These are phyloP conservation scores for Dactylellina drechsleri DNA, from an alignment of 2,329 filamentous ascomycete genomes.

Conservation along the genomic window DNA sequence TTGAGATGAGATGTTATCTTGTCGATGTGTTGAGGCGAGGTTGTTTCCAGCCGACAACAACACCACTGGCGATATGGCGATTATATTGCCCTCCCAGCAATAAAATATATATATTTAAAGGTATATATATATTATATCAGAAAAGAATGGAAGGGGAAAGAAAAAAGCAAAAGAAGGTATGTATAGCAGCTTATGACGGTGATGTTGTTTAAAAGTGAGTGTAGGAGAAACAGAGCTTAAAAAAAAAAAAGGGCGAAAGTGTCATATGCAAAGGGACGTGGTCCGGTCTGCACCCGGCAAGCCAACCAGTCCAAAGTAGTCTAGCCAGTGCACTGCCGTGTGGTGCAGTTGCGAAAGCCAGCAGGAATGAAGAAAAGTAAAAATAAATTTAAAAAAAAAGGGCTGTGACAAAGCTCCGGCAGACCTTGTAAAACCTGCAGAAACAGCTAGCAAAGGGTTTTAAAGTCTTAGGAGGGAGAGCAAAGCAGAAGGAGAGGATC, in stretches of 20 bases:
- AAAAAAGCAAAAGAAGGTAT: too few relatives aligned
- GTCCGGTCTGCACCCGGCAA: conserved; percentile 6
- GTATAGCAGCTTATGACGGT: too few relatives aligned
- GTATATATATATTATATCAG: too few relatives aligned
- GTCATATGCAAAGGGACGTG: conserved; percentile 52
- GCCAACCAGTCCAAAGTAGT: too few relatives aligned
- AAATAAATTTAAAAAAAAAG: conserved; percentile 5
- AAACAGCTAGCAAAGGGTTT: conserved; percentile 41
- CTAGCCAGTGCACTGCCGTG: too few relatives aligned
- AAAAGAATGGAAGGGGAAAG: not conserved
- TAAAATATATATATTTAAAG: too few relatives aligned
- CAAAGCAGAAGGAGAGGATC: too few relatives aligned
- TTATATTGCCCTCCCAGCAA: too few relatives aligned
- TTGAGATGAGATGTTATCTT: not conserved
- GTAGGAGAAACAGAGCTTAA: not conserved
- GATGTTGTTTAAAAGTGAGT: not conserved
- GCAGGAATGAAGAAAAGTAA: too few relatives aligned
- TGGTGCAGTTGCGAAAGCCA: too few relatives aligned
- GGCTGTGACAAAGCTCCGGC: conserved; percentile 27
- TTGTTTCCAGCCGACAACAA: not conserved
- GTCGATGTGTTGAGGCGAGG: conserved; percentile 38
- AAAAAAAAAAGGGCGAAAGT: not conserved
- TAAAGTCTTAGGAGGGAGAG: too few relatives aligned
- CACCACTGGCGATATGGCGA: conserved; percentile 13
- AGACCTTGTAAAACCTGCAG: conserved; percentile 41